Base-by-base conservation (phyloP, 208 protist species). In the Wallacemonas sp. region DNA sequence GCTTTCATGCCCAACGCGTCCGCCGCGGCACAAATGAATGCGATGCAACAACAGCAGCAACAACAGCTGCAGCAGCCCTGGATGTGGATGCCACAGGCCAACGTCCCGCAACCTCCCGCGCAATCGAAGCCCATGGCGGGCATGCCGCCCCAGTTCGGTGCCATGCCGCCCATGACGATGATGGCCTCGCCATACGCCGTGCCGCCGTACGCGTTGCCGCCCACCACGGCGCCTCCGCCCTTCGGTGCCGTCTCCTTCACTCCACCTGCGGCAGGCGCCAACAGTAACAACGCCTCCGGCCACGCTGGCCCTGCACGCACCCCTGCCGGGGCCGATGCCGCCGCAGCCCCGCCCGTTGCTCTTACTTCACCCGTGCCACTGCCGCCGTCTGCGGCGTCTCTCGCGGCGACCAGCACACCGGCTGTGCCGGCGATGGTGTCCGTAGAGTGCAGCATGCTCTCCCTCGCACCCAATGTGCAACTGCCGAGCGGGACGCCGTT, bases 401-500 rank as follows among this genome's bases (percentile, higher is more conserved):
- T 36, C 8, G 12, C 22, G 33, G 22, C 33, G 30, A 9, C 45
- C 24, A 15, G 15, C 10, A n/a, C 41, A 12, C 24, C 50, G 1
- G 50, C 50, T 5, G 30, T 48, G 22, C 39, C 55, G 4, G 55
- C 39, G 27, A 48, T 60, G 38, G 63, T 68, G 1, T 59, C 76
- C 6, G 34, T 81, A 9, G 76, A 81, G 71, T 63, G 58, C 65
- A 63, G 24, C 24, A 66, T 78, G 19, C 68, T 83, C 60, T 77
- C 65, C 30, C 50, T 91, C 22, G 62, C 76, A 39, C 78, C 79
- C 37, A 81, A 79, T 63, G 75, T 61, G 33, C 55, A 53, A 39
- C 65, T 92, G 53, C 81, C 81, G 2, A 57, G 63, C 17, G 85
- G 82, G 12, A 68, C 62, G 22, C 77, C 85, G 2, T 89, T 92